Percentiles rank a stretch among this genome's conserved stretches.
Evolutionary conservation across 1,284 basidiomycete genomes (phyloP).

Genomic region (Leccinum solheimii): DNA sequence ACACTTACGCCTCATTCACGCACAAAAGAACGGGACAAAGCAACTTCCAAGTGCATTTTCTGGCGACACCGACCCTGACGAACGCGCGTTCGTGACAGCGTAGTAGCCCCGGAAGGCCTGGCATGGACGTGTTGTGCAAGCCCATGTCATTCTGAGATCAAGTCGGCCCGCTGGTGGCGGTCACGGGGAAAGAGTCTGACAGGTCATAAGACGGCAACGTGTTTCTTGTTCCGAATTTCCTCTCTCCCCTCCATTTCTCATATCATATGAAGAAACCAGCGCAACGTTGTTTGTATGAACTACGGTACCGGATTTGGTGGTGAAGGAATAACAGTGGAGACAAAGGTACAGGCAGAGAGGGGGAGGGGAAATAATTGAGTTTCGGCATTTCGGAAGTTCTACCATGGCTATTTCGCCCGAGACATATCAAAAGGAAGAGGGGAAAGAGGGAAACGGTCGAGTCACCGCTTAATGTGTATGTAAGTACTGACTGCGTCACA

Average conservation of each 20-base stretch:
- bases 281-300: slow-evolving; percentile 11
- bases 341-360: neutral
- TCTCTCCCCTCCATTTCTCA: neutral
- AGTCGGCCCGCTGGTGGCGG: slow-evolving; percentile 5
- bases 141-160: slow-evolving; percentile 12
- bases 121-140: slow-evolving; percentile 11
- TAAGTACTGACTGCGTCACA: neutral
- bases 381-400: neutral
- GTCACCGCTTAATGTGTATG: slow-evolving; percentile 8
- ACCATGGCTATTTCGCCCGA: slow-evolving; percentile 18
- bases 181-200: slow-evolving; percentile 16
- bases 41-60: slow-evolving; percentile 2
- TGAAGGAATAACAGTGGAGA: neutral
- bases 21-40: neutral
- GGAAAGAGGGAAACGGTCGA: neutral
- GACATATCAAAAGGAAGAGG: slow-evolving; percentile 7
- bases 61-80: slow-evolving; percentile 10
- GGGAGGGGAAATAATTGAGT: neutral
- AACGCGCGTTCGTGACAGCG: neutral
- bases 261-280: neutral
- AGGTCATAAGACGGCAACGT: slow-evolving; percentile 16
- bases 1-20: neutral
- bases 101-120: neutral
- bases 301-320: slow-evolving; percentile 1
- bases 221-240: slow-evolving; percentile 2